Base-by-base conservation (phyloP, 805 yeast species). In the Yamadazyma takamatsuzukensis region DNA sequence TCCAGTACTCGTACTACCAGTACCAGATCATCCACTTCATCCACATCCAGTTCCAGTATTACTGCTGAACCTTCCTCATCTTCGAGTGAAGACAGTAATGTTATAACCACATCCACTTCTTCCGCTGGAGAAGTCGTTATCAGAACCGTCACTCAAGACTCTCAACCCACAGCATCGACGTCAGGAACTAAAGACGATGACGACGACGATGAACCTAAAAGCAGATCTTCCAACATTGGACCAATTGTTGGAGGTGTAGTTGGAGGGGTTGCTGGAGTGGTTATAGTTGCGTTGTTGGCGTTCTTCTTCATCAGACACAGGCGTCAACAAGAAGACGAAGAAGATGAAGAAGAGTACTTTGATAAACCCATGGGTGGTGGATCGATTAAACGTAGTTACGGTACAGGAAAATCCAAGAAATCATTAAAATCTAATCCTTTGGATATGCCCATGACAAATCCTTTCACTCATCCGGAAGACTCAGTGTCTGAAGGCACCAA, bases 401-500 rank as follows among this genome's bases (percentile, higher is more conserved):
- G 52, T 9, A 46, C 49, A 6, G 37, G 42, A 15, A 43, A 40
- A 32, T 31, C 37, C 14, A 48, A 41, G 27, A 44, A 40, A 31
- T 43, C 50, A 4, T 30, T 36, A 15, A 49, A 51, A 29, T 34
- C 49, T 18, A 54, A 59, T 35, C 47, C 53, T 19, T 56, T 49
- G 41, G 69, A 51, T 39, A 62, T 55, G 69, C 61, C 64, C 39
- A 50, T 66, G 61, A 43, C 70, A 41, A 79, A 82, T 49, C 88
- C 88, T 33, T 80, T 82, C 48, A 76, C 75, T 15, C 68, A 72
- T 29, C 78, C 79, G 1, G 68, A 70, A n/a, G 81, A 76, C 44
- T 22, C 19, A 23, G 21, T 15, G 4, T 16, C 17, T 16, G 21
- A 26, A 6, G 13, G 17, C 12, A 17, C 17, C 29, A 36, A 18